phyloP scores from a whole-genome alignment of 805 yeast genomes.

The Wickerhamia fluorescens region DNA sequence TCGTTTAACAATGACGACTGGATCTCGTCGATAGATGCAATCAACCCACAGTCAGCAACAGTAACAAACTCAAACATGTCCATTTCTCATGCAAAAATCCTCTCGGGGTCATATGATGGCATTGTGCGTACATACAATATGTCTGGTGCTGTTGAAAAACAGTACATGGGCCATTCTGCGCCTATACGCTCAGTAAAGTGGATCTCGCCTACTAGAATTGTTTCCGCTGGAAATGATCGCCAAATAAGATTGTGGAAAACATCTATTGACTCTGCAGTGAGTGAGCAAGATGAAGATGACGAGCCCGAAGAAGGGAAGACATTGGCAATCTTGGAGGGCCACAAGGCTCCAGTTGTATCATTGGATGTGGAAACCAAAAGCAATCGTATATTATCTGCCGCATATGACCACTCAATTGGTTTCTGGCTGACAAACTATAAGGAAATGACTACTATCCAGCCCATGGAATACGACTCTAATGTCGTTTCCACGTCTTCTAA shows the following conservation, averaged over 20 bases:
- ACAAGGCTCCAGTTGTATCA: constrained; percentile 77
- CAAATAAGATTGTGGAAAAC: constrained; percentile 85
- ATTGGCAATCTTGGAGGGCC: constrained; percentile 82
- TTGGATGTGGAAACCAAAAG: constrained; percentile 51
- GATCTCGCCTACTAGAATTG: constrained; percentile 66
- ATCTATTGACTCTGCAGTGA: constrained; percentile 36
- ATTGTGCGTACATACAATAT: constrained; percentile 82
- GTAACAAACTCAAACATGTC: constrained; percentile 16
- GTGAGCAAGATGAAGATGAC: constrained; percentile 29
- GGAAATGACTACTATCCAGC: constrained; percentile 64
- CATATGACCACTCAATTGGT: constrained; percentile 73
- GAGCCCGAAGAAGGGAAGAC: constrained; percentile 63
- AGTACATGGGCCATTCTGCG: constrained; percentile 82
- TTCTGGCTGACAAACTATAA: constrained; percentile 85
- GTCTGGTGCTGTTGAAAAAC: constrained; percentile 74
- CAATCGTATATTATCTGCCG: constrained; percentile 72
- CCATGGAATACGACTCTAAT: constrained; percentile 36
- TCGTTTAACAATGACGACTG: constrained; percentile 92
- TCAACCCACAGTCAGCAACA: constrained; percentile 26
- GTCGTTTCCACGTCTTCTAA: constrained; percentile 66
- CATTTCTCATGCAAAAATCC: constrained; percentile 45
- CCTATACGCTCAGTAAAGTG: constrained; percentile 80
- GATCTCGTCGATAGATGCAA: constrained; percentile 70
- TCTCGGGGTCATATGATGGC: constrained; percentile 93
- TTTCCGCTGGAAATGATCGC: constrained; percentile 85